Base-by-base conservation (phyloP, 306 rosid species). In the Geum urbanum region DNA sequence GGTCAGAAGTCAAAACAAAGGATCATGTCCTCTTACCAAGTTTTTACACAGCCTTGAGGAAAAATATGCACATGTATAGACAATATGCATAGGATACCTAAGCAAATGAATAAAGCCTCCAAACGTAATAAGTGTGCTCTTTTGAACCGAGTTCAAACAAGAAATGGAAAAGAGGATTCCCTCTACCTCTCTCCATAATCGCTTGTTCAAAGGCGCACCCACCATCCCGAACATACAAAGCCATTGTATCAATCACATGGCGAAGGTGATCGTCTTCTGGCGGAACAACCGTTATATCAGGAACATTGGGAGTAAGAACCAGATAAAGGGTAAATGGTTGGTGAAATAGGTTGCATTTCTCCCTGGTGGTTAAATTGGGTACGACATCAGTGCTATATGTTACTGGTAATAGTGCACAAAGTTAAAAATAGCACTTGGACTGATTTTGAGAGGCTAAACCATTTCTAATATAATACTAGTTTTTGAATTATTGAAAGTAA, bases 181-280 rank as follows among this genome's bases (percentile, higher is more conserved):
- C 99, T 71, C 99, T 95, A 43, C 99, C 99, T 82, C 99, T 84
- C 87, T 95, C 97, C 99, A 95, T 95, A 57, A 95, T 95, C 84
- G 97, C 96, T 81, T 95, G 99, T 75, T 95, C 99, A 73, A 95
- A 95, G 66, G 95, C 88, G 81, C 99, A 95, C 59, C 99, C 96
- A 63, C 99, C 97, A 72, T 95, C 99, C 75, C 91, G 78, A 71
- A 95, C 96, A 79, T 82, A 95, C 77, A 95, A 80, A 80, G 99
- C 97, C 99, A 95, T 89, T 70, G 96, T 91, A 82, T 95, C 99
- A 85, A 95, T 89, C 65, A 91, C 86, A 78, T 91, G 97, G 80
- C 75, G 88, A 66, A 95, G 84, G 73, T 95, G 97, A 73, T 87
- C 92, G 67, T 95, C 99, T 80, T 79, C 91, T 15, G 97, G 97